Evolutionary conservation across 768 basidiomycete genomes (phyloP), one percentile per base, ranked within the genome.

Genomic region (Floccularia luteovirens): DNA sequence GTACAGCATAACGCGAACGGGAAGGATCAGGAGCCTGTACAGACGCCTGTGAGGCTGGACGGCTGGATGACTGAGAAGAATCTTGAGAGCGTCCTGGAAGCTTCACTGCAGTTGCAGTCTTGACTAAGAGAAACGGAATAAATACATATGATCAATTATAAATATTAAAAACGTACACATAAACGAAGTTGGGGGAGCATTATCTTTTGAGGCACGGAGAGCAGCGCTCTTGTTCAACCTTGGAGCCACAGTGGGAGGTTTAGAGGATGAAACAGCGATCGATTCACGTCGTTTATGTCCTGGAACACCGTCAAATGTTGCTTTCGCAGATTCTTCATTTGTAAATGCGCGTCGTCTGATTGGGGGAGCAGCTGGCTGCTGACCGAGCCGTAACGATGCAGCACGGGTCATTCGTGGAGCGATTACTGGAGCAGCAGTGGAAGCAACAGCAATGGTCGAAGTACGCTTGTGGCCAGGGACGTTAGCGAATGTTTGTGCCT

Each of bases 381-480:
- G 61, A 1, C 82, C 84, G 12, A 85, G 52, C 41, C 85, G 69
- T 40, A 90, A 61, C 8, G 82, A 69, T 1, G 87, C 82, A 3
- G 88, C 85, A 22, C 77, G 75, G 1, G 83, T 82, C 79, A 88
- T 78, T 31, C 83, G 66, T 1, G 88, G 88, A 0, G 79, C 73
- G 31, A 89, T 76, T 2, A 56, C 54, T 4, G 88, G 88, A 2
- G 88, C 74, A 12, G 77, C 77, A 16, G 82, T 87, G 16, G 80
- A 83, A 11, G 87, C 80, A 6, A 91, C 89, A 0, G 63, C 42
- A 37, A 91, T 85, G 5, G 72, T 74, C 47, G 68, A 75, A 0
- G 69, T 35, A 28, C 88, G 81, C 53, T 88, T 89, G 57, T 91
- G 89, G 0, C 88, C 88, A 0, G 88, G 89, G 3, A 90, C 79